Evolutionary conservation across 2,329 filamentous ascomycete species (phyloP), one percentile per base, ranked within the genome.

Genomic region (Penicillium sp.): DNA sequence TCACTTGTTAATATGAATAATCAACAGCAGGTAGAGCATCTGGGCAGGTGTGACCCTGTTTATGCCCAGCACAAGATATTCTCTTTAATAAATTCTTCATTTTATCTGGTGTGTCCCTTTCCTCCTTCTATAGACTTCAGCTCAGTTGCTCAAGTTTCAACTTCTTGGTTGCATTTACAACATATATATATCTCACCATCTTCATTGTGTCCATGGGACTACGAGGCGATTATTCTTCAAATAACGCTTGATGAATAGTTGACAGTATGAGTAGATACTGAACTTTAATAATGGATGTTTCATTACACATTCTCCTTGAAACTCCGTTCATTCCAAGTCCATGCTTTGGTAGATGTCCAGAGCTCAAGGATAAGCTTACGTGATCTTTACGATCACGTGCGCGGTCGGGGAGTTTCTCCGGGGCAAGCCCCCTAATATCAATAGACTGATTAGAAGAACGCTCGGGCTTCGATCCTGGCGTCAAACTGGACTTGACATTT

Each of bases 401-500:
- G 6, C 57, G 57, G 58, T 50, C 61, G 57, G 58, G 55, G 58
- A 61, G 60, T 66, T 61, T 67, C 58, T 62, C 61, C 53, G 60
- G 55, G 21, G 38, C 42, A 53, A 58, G 50, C 63, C 63, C 63
- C 63, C 63, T 65, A 65, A 50, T 52, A 65, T 64, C 62, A 61
- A 61, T 54, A 54, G 57, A 60, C 25, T 54, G 50, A 51, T 49
- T 50, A 53, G 50, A 53, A 44, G 53, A 49, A 59, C 38, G 62
- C 61, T 65, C 61, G 62, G 64, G 65, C 64, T 67, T 64, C 57
- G 64, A 67, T 67, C 62, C 63, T 66, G 60, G 62, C 59, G 62
- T 63, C 58, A 64, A 60, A 53, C 52, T 53, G 56, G 53, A 62
- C 63, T 62, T 65, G 59, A 61, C 55, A 56, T 43, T 49, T 66